Evolutionary conservation across 2,329 filamentous ascomycete species (phyloP).

Genomic region (Zarea fungicola): DNA sequence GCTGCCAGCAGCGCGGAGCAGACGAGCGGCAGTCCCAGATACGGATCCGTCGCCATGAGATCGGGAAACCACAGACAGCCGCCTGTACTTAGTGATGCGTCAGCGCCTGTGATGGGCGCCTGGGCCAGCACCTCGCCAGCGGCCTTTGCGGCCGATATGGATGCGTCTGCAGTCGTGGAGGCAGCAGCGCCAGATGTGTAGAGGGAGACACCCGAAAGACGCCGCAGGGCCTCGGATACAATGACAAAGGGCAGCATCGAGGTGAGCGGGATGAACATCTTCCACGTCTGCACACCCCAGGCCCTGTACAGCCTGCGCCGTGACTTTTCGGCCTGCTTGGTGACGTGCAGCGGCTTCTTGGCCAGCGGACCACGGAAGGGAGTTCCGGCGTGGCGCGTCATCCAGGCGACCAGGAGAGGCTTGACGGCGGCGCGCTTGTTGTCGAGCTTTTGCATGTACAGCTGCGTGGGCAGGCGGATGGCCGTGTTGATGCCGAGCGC

Average conservation of each 20-base stretch:
- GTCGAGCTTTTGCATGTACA: constrained; percentile 33
- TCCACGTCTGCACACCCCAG: constrained; percentile 44
- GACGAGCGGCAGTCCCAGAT: constrained; percentile 40
- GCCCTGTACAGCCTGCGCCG: constrained; percentile 29
- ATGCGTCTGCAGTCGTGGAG: neutral
- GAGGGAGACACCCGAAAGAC: constrained; percentile 36
- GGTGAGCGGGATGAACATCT: constrained; percentile 33
- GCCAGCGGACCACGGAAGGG: constrained; percentile 11
- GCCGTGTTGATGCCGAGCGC: constrained; percentile 41
- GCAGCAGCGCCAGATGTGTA: constrained; percentile 17
- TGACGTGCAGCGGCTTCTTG: constrained; percentile 19
- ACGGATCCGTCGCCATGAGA: constrained; percentile 47
- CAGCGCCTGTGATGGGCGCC: constrained; percentile 15
- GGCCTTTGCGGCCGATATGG: constrained; percentile 2
- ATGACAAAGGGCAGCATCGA: constrained; percentile 45
- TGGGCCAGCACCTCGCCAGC: constrained; percentile 6
- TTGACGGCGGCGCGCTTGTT: constrained; percentile 24
- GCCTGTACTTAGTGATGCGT: constrained; percentile 37
- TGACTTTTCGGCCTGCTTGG: constrained; percentile 24
- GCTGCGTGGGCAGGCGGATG: constrained; percentile 42
- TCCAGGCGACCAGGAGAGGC: constrained; percentile 30
- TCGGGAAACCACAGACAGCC: constrained; percentile 53
- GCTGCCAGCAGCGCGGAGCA: constrained; percentile 26
- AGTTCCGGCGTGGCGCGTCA: constrained; percentile 20
- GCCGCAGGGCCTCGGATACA: constrained; percentile 45